Base-by-base conservation (phyloP, 352 stramenopile genomes). In the Pilasporangium apinafurcum region DNA sequence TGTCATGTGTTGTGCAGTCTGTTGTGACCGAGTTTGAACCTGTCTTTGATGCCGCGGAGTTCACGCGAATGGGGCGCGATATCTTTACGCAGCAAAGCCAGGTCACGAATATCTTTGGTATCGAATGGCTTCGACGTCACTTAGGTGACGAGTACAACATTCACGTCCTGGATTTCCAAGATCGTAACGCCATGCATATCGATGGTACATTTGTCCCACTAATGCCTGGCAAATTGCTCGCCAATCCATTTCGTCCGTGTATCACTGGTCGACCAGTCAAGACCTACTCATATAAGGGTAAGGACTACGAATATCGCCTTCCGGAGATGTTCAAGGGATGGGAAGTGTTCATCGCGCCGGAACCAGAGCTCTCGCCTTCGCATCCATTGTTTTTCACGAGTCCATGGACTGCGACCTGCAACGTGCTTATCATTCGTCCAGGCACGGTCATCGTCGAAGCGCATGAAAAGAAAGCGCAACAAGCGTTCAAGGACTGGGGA, bases 141-240 rank as follows among this genome's bases (percentile, higher is more conserved):
- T 51, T 95, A 21, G 84, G 82, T 24, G 70, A 90, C 46, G 72
- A 93, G 24, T 94, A 95, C 65, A 65, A 54, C 13, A 83, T 95
- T 37, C 84, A 95, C 50, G 74, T 87, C 39, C 65, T 95, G 8
- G 84, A 95, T 59, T 95, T 95, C 45, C 75, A 94, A 58, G 84
- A 95, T 67, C 83, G 81, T 45, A 93, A 94, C 43, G 84, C 84
- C 42, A 95, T 95, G 84, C 84, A 95, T 56, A 95, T 95, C 47
- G 84, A 94, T 47, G 84, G 84, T 26, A 94, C 82, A 36, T 94
- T 95, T 46, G 74, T 93, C 32, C 84, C 83, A 48, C 50, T 95
- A 34, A 88, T 85, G 65, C 77, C 80, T 4, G 83, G 82, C 29
- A 94, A 95, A 51, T 44, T 95, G 36, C 62, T 95, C 24, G 82